These are phyloP conservation scores for Picochlorum sp. DNA, from an alignment of 139 green algal species.

Conservation along the genomic window DNA sequence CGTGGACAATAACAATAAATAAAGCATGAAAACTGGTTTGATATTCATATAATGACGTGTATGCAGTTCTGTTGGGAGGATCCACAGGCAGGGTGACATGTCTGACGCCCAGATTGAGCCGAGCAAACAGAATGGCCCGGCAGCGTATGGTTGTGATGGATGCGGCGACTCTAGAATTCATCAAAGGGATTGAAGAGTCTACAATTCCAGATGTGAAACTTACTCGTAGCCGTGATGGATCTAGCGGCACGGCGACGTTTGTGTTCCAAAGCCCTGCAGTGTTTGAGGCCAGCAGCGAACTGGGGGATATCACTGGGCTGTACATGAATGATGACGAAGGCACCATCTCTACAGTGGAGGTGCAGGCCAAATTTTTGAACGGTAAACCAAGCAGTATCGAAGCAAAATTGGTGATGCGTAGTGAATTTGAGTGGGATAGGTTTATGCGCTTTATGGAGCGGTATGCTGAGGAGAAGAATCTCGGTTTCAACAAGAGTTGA, in stretches of 20 bases:
- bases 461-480: slow-evolving; percentile 72
- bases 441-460: slow-evolving; percentile 99
- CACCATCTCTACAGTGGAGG: slow-evolving; percentile 78
- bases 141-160: neutral
- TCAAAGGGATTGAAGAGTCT: slow-evolving; percentile 78
- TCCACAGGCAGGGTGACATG: no score
- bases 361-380: slow-evolving; percentile 96
- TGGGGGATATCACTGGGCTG: slow-evolving; percentile 90
- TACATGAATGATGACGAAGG: slow-evolving; percentile 96
- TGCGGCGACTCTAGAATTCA: slow-evolving; percentile 69
- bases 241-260: slow-evolving; percentile 78
- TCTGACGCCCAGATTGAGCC: no score
- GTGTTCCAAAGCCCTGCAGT: slow-evolving; percentile 82
- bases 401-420: slow-evolving; percentile 46
- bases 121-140: neutral
- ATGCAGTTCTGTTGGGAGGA: no score
- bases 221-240: slow-evolving; percentile 69
- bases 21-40: no score
- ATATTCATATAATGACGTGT: no score
- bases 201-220: slow-evolving; percentile 87
- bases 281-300: slow-evolving; percentile 74
- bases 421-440: slow-evolving; percentile 78
- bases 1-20: no score
- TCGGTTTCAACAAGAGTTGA: slow-evolving; percentile 56
- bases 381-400: slow-evolving; percentile 75